Evolutionary conservation across 169 alveolate species (phyloP), one percentile per base, ranked within the genome.

Genomic region (Ophryocystis elektroscirrha): DNA sequence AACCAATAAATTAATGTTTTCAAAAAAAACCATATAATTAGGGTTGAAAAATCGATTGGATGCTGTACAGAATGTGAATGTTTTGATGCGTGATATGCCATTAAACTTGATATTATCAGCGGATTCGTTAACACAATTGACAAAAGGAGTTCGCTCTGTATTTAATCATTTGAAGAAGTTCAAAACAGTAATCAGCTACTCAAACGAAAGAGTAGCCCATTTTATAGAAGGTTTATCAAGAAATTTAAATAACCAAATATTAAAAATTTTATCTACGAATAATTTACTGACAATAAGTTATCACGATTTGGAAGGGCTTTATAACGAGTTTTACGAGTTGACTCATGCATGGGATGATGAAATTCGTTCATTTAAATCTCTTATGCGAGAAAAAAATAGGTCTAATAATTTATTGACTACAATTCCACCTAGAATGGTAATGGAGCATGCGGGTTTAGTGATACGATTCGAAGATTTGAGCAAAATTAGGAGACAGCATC

Each of bases 21-120:
- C n/a, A n/a, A n/a, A n/a, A n/a, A n/a, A n/a, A n/a, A n/a, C n/a
- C n/a, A n/a, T n/a, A n/a, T n/a, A n/a, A n/a, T n/a, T n/a, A n/a
- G n/a, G n/a, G 15, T 71, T 87, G 35, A 85, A 83, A 50, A 74
- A 76, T 19, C 74, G 84, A 3, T 63, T 83, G 18, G 88, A 84
- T 59, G 76, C 74, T 44, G 92, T 85, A 16, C 69, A 74, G 41
- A 78, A 74, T 41, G 78, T 79, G 48, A 83, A 84, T 65, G 59
- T 71, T 36, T 63, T 91, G 45, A 78, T 87, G 65, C 86, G 83
- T 45, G 98, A 91, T 61, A 82, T 87, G 50, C 98, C 98, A 15
- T 76, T 88, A 27, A 76, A 81, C 48, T 87, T 81, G 43, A 59
- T 91, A 49, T 64, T 85, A 28, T 82, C 84, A 18, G 88, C 98